Percentiles rank a stretch among this genome's conserved stretches.
Evolutionary conservation across 2,329 filamentous ascomycete genomes (phyloP).

Genomic region (Phoma sp.): DNA sequence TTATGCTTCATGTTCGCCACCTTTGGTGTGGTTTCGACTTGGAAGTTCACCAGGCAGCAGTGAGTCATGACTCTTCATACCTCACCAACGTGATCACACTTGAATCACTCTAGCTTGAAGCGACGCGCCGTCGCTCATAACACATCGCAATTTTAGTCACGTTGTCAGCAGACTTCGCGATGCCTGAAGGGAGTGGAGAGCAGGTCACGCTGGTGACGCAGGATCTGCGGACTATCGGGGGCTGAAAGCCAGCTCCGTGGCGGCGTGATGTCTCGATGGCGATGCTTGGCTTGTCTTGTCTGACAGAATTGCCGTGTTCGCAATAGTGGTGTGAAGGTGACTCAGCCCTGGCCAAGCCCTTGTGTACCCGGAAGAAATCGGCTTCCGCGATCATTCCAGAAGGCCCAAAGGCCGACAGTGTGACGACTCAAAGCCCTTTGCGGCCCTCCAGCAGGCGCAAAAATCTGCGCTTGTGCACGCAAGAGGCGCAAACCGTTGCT

Average conservation of each 20-base stretch:
- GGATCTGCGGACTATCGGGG: conserved; percentile 18
- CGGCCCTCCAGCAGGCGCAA: conserved; percentile 14
- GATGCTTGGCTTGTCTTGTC: conserved; percentile 20
- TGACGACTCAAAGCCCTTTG: conserved; percentile 14
- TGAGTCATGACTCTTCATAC: conserved; percentile 13
- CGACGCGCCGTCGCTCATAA: conserved; percentile 3
- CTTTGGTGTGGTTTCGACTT: background rate
- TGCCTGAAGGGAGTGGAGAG: conserved; percentile 15
- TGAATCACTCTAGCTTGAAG: conserved; percentile 13
- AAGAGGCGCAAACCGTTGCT: conserved; percentile 15
- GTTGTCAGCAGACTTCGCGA: conserved; percentile 37
- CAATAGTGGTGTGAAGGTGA: conserved; percentile 26
- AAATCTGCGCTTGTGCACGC: conserved; percentile 17
- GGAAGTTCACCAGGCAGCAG: conserved; percentile 16
- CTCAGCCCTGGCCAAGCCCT: conserved; percentile 27
- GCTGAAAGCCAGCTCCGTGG: conserved; percentile 13
- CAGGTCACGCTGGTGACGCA: conserved; percentile 30
- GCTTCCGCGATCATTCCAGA: conserved; percentile 15
- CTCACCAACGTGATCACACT: conserved; percentile 7
- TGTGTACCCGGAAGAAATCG: conserved; percentile 12
- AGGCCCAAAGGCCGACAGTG: conserved; percentile 7
- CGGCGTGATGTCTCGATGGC: conserved; percentile 22
- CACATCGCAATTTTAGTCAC: conserved; percentile 25
- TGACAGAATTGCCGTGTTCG: conserved; percentile 11
- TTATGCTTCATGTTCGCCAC: background rate